Evolutionary conservation across 305 asterid species (phyloP).

Genomic region (Fraxinus paxiana): DNA sequence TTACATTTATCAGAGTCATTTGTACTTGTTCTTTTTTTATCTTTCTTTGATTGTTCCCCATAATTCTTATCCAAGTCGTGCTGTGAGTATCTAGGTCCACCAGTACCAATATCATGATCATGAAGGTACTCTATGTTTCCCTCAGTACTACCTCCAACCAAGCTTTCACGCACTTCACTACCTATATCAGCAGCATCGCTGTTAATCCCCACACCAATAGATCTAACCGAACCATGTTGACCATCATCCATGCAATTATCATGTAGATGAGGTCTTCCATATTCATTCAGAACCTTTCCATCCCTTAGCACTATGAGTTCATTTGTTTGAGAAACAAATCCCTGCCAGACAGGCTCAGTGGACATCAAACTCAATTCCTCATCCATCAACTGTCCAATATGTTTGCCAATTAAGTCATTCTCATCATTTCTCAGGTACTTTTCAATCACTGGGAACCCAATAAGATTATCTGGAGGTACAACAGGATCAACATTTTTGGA

Average conservation of each 20-base stretch:
- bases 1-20: constrained; percentile 43
- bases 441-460: constrained; percentile 38
- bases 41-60: constrained; percentile 38
- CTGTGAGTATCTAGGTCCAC: constrained; percentile 34
- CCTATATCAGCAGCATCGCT: constrained; percentile 89
- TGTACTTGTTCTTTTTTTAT: constrained; percentile 38
- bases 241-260: constrained; percentile 73
- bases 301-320: constrained; percentile 68
- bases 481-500: constrained; percentile 59
- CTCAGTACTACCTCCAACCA: constrained; percentile 88
- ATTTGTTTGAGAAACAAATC: constrained; percentile 73
- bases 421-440: constrained; percentile 40
- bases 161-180: constrained; percentile 77
- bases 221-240: constrained; percentile 89
- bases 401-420: constrained; percentile 57
- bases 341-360: constrained; percentile 92
- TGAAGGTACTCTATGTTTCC: constrained; percentile 68
- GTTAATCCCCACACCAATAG: constrained; percentile 96
- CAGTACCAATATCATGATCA: constrained; percentile 49
- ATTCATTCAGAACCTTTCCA: constrained; percentile 48
- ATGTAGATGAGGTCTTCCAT: constrained; percentile 56
- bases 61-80: constrained; percentile 40
- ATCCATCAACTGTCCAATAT: constrained; percentile 89
- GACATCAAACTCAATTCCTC: constrained; percentile 83
- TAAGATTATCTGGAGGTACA: constrained; percentile 49